Base-by-base conservation (phyloP, 768 basidiomycete species). In the Leccinum longicurvipes region DNA sequence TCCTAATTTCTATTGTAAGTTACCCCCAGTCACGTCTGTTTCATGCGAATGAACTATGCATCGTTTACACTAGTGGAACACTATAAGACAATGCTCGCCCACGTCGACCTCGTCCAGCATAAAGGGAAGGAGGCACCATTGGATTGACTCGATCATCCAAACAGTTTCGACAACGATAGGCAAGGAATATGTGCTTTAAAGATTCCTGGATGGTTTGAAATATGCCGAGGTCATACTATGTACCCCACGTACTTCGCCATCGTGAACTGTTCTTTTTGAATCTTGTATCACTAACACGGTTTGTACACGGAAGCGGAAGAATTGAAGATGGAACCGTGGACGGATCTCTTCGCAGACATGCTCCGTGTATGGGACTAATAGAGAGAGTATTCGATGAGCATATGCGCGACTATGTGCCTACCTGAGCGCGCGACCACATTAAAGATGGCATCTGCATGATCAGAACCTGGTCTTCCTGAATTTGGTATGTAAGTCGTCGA, bases 121-220 rank as follows among this genome's bases (percentile, higher is more conserved):
- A 93, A 90, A 70, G 93, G 95, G 72, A 89, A 87, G 71, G 91
- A 87, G 64, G 93, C 31, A 92, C 93, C 21, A 89, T 65, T 96
- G 94, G 70, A 83, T 93, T 56, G 93, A 96, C 72, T 76, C 87
- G 51, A 93, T 95, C 60, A 73, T 96, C 51, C 83, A 83, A 39
- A 89, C 84, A 14, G 82, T 96, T 19, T 87, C 91, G 8, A 90
- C 90, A 9, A 93, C 89, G 15, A 73, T 85, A 55, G 93, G 93
- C 27, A 84, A 85, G 66, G 93, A 92, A 72, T 85, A 93, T 63
- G 75, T 79, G 11, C 95, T 95, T 77, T 91, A 64, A 71, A 29
- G 31, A 29, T 51, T 48, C 24, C 21, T 25, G 10, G 11, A 29
- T 27, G 51, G 39, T 42, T n/a, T 36, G 47, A 53, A 36, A 54